Evolutionary conservation across 78 protist species (phyloP).

Genomic region (Salpingoeca rosetta): DNA sequence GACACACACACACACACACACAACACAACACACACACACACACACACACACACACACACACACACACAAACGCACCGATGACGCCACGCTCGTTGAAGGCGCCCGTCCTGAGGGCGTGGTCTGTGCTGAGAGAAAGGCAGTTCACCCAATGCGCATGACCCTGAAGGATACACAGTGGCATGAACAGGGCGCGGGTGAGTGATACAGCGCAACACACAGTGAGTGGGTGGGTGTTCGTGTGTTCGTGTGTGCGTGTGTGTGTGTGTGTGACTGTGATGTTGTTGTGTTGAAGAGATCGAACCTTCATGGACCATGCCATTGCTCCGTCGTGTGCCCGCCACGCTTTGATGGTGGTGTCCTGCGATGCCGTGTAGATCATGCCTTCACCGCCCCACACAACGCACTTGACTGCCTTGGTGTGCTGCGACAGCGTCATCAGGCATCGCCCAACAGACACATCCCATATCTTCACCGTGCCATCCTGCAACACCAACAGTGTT

Average conservation of each 20-base stretch:
- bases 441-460: constrained; percentile 30
- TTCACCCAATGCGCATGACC: constrained; percentile 99
- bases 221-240: too few species aligned
- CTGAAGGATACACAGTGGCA: neutral
- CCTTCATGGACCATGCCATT: too few species aligned
- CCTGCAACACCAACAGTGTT: constrained; percentile 48
- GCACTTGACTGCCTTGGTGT: constrained; percentile 78
- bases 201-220: too few species aligned
- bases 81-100: constrained; percentile 68
- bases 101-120: constrained; percentile 76
- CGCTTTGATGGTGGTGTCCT: constrained; percentile 88
- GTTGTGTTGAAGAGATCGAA: too few species aligned
- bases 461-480: constrained; percentile 82
- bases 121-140: constrained; percentile 82
- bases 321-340: constrained; percentile 43
- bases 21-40: neutral
- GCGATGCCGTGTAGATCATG: constrained; percentile 76
- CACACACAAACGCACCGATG: neutral
- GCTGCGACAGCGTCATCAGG: constrained; percentile 62
- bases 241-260: too few species aligned
- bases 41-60: neutral
- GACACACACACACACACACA: neutral
- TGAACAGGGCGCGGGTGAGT: too few species aligned
- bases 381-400: constrained; percentile 93
- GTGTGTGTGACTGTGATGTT: too few species aligned